phyloP scores from a whole-genome alignment of 352 stramenopile genomes.

The Blastocystis hominis region DNA sequence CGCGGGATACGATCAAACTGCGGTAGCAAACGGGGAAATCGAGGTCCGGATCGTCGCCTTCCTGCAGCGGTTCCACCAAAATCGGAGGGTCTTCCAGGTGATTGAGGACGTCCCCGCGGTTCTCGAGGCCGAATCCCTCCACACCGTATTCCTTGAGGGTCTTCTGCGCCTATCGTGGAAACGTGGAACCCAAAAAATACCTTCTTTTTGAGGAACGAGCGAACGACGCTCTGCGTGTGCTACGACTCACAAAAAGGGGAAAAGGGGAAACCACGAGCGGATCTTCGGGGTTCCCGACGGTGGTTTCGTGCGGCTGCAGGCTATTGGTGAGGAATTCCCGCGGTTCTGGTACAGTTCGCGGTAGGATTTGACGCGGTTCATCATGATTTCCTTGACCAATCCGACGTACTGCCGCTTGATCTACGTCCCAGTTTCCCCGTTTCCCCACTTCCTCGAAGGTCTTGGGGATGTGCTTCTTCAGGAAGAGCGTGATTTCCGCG shows the following conservation, averaged over 20 bases:
- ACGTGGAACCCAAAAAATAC: not conserved
- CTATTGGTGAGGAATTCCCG: not conserved
- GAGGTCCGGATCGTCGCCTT: not conserved
- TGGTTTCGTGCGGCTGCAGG: not conserved
- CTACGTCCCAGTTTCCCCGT: too few relatives aligned
- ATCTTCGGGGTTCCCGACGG: not conserved
- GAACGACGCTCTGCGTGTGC: constrained; percentile 1
- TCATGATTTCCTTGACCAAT: not conserved
- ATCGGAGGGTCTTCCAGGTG: not conserved
- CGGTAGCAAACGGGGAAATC: not conserved
- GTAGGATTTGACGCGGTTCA: constrained; percentile 8
- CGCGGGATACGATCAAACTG: not conserved
- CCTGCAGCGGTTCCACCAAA: not conserved
- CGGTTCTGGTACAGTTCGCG: not conserved
- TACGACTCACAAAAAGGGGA: not conserved
- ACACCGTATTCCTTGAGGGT: not conserved
- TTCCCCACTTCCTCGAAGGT: constrained; percentile 16
- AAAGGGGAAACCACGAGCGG: not conserved
- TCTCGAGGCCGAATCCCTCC: not conserved
- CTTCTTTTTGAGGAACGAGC: constrained; percentile 29
- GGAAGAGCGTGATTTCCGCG: not conserved
- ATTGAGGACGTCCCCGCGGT: not conserved
- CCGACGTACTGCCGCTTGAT: not conserved
- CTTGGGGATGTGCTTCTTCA: constrained; percentile 33
- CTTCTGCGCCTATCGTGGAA: not conserved